phyloP scores from a whole-genome alignment of 805 yeast species.

The Tetrapisispora arboricola region DNA sequence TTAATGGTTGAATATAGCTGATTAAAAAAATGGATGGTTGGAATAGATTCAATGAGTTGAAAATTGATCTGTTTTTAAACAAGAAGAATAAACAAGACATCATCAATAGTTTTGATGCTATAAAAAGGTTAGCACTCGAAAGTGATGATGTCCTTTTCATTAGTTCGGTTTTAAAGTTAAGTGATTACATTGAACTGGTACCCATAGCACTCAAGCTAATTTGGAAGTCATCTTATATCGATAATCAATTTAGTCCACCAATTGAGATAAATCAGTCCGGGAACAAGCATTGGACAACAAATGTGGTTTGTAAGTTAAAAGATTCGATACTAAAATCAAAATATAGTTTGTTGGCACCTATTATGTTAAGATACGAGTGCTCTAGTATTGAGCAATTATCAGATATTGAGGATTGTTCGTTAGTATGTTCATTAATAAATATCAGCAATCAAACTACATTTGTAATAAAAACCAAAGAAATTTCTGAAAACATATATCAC shows the following conservation, averaged over 20 bases:
- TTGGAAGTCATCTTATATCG: constrained; percentile 21
- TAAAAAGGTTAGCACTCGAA: neutral
- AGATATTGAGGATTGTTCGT: constrained; percentile 54
- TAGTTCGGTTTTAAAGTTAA: constrained; percentile 6
- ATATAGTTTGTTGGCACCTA: constrained; percentile 4
- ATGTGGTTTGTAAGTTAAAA: constrained; percentile 2
- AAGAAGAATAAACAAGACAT: neutral
- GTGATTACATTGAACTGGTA: constrained; percentile 6
- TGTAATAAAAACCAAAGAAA: constrained; percentile 8
- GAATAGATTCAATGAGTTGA: constrained; percentile 1
- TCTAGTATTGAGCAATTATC: constrained; percentile 14
- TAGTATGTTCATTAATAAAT: constrained; percentile 58
- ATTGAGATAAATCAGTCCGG: constrained; percentile 13
- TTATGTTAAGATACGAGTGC: constrained; percentile 6
- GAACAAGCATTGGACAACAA: constrained; percentile 13
- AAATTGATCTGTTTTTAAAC: neutral
- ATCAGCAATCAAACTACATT: constrained; percentile 25
- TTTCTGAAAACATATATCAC: constrained; percentile 10
- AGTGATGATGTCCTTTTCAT: neutral
- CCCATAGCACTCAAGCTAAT: constrained; percentile 9
- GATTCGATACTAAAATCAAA: constrained; percentile 2
- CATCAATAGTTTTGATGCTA: neutral
- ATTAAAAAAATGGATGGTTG: constrained; percentile 1
- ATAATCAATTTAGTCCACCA: constrained; percentile 20
- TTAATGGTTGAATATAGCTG: too few species aligned